Base-by-base conservation (phyloP, 257 asterid species). In the Lycium barbarum region DNA sequence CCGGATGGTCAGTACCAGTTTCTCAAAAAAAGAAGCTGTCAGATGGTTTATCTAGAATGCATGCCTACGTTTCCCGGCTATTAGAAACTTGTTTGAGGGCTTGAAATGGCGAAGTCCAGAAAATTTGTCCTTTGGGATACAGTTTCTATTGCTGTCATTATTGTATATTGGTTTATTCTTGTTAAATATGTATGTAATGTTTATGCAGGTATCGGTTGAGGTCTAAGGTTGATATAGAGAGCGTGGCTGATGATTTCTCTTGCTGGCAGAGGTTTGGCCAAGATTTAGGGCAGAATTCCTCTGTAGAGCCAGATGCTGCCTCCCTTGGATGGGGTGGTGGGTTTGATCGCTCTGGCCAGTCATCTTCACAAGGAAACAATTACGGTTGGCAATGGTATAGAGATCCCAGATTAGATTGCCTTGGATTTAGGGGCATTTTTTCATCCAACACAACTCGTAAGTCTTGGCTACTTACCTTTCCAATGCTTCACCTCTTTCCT, bases 241-340 rank as follows among this genome's bases (percentile, higher is more conserved):
- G 86, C 33, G 85, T 95, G 83, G 91, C 89, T 2, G 91, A 89
- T 62, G 92, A 92, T 18, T 95, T 93, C 83, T 83, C 91, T 84
- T 96, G 99, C 80, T 96, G 99, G 98, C 99, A 96, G 88, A 90
- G 95, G 58, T 96, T 93, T 84, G 97, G 97, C 84, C 86, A 89
- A 71, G 79, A 88, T 76, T 89, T 90, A 70, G 82, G 82, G 13
- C 86, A 85, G 40, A 86, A 88, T 36, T 61, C 91, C 45, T 87
- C 93, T 36, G 90, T 89, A 62, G 97, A 94, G 9, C 89, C 95
- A 11, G 98, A 95, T 88, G 85, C 90, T 58, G 83, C 85, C 88
- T 87, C 96, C 84, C 90, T 96, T 82, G 98, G 98, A 63, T 89
- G 93, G 91, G 98, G 98, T 85, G 97, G 92, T 84, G 88, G 90